Percentiles rank a stretch among this genome's conserved stretches.
Evolutionary conservation across 352 stramenopile genomes (phyloP).

Genomic region (Phytophthora meadii): DNA sequence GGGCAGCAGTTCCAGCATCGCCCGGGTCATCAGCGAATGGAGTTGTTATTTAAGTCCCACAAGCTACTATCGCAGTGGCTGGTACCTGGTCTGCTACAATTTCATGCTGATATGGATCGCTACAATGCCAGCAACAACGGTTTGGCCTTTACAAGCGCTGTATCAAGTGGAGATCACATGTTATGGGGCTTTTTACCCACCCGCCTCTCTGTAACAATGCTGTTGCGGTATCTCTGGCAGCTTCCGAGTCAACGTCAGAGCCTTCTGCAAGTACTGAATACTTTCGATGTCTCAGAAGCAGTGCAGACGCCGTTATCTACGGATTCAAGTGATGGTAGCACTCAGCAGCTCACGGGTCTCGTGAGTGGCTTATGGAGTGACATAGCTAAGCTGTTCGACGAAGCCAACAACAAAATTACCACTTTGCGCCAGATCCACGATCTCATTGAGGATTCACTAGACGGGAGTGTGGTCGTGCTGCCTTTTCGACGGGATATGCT

Average conservation of each 20-base stretch:
- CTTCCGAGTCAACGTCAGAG: slow-evolving; percentile 47
- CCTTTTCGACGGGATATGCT: slow-evolving; percentile 66
- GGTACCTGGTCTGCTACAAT: slow-evolving; percentile 59
- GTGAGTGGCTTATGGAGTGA: slow-evolving; percentile 76
- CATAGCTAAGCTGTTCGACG: slow-evolving; percentile 73
- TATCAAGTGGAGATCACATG: slow-evolving; percentile 68
- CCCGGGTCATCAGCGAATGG: slow-evolving; percentile 34
- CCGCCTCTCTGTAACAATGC: slow-evolving; percentile 56
- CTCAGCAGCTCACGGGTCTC: slow-evolving; percentile 59
- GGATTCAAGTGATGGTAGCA: slow-evolving; percentile 18
- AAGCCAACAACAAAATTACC: slow-evolving; percentile 65
- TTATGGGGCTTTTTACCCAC: slow-evolving; percentile 78
- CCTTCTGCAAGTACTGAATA: slow-evolving; percentile 38
- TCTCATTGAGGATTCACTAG: slow-evolving; percentile 52
- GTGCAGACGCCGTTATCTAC: slow-evolving; percentile 22
- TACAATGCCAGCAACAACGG: slow-evolving; percentile 78
- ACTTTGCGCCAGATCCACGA: slow-evolving; percentile 71
- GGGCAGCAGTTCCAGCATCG: slow-evolving; percentile 40
- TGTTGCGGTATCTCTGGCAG: slow-evolving; percentile 79
- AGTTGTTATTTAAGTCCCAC: slow-evolving; percentile 51
- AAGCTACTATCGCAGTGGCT: slow-evolving; percentile 46
- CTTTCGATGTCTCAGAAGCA: slow-evolving; percentile 22
- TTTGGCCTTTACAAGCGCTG: slow-evolving; percentile 68
- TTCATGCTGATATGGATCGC: slow-evolving; percentile 77
- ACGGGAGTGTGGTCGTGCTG: slow-evolving; percentile 45